These are phyloP conservation scores for Boletus fagicola DNA, from an alignment of 768 basidiomycete species.

Conservation along the genomic window DNA sequence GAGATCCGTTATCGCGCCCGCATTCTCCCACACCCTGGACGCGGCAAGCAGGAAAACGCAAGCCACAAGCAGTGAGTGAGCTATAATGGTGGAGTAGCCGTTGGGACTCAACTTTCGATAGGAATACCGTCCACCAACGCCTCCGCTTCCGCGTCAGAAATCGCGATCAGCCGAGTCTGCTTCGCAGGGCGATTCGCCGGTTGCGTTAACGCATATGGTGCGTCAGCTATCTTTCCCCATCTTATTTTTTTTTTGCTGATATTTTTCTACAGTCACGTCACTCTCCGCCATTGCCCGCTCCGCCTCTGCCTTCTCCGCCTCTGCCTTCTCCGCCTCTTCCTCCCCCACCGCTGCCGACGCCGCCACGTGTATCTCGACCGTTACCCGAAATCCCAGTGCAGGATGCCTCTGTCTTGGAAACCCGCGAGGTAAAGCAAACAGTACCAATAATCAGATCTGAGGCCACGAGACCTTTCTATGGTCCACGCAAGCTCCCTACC, in stretches of 20 bases:
- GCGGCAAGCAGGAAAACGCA: slow-evolving; percentile 26
- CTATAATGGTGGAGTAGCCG: background rate
- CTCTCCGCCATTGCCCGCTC: slow-evolving; percentile 24
- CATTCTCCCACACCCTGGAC: slow-evolving; percentile 37
- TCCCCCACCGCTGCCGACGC: slow-evolving; percentile 27
- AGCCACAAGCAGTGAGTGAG: slow-evolving; percentile 27
- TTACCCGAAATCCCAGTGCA: slow-evolving; percentile 31
- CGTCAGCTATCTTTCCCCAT: slow-evolving; percentile 10
- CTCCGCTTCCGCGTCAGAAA: slow-evolving; percentile 46
- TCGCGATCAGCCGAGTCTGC: slow-evolving; percentile 28
- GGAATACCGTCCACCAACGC: slow-evolving; percentile 60
- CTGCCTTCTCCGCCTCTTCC: slow-evolving; percentile 26
- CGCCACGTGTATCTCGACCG: slow-evolving; percentile 29
- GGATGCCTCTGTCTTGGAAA: slow-evolving; percentile 13
- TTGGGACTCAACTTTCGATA: slow-evolving; percentile 20
- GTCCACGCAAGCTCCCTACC: slow-evolving; percentile 33
- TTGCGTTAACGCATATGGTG: slow-evolving; percentile 27
- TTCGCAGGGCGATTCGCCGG: slow-evolving; percentile 35
- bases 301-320: slow-evolving; percentile 20
- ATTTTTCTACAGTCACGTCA: slow-evolving; percentile 22
- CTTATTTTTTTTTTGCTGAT: slow-evolving; percentile 1
- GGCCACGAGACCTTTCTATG: slow-evolving; percentile 17
- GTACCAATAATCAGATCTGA: slow-evolving; percentile 19
- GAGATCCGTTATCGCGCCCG: slow-evolving; percentile 35
- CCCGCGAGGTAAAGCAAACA: slow-evolving; percentile 18